These are phyloP conservation scores for Areca catechu DNA, from an alignment of 176 grass and related monocot species.

Conservation along the genomic window DNA sequence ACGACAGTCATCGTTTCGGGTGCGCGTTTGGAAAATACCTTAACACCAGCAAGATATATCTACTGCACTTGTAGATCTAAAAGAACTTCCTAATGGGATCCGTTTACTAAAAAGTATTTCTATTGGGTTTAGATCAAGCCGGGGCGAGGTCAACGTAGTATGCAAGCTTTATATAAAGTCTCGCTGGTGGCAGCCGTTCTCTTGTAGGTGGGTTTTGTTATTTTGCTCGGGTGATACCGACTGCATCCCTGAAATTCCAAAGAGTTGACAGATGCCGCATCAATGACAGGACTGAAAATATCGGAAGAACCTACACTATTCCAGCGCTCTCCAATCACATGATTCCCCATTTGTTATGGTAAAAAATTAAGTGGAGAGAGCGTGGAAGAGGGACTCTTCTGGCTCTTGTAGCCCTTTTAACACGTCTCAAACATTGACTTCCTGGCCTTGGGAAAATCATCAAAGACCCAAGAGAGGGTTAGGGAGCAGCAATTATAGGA, in stretches of 20 bases:
- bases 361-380: constrained; percentile 11
- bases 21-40: no score
- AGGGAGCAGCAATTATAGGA: constrained; percentile 13
- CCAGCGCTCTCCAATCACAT: not conserved
- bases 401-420: constrained; percentile 36
- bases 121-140: no score
- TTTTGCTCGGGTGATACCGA: not conserved
- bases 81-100: no score
- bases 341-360: not conserved
- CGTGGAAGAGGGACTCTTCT: constrained; percentile 20
- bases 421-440: constrained; percentile 85
- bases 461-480: constrained; percentile 32
- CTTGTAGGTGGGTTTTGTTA: not conserved
- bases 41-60: no score
- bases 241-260: not conserved
- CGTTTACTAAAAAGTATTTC: no score
- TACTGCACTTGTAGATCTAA: no score
- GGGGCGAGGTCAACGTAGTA: no score
- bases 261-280: not conserved
- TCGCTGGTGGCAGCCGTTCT: not conserved
- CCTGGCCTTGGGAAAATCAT: constrained; percentile 42
- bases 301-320: not conserved
- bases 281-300: not conserved
- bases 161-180: no score
- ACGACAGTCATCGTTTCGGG: no score